Evolutionary conservation across 306 rosid genomes (phyloP).

Genomic region (Rubus parviflorus): DNA sequence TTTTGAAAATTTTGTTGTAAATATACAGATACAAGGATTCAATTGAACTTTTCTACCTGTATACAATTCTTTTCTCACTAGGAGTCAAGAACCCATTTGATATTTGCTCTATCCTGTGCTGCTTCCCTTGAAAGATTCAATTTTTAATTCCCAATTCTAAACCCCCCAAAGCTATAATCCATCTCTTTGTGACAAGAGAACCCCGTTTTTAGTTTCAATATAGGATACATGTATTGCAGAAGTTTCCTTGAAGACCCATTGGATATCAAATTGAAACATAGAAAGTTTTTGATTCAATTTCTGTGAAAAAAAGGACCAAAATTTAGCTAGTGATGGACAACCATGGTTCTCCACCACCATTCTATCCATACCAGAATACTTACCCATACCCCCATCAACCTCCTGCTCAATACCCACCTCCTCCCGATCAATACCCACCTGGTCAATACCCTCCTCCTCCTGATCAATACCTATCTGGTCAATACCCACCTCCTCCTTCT

Average conservation of each 20-base stretch:
- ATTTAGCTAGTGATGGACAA: slow-evolving; percentile 38
- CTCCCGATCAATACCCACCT: slow-evolving; percentile 18
- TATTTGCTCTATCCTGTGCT: no score
- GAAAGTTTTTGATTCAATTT: neutral
- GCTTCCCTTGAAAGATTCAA: neutral
- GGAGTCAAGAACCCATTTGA: neutral
- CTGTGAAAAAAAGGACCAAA: neutral
- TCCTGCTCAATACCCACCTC: slow-evolving; percentile 31
- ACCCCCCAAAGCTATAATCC: neutral
- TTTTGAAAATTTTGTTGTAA: neutral
- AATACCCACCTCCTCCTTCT: slow-evolving; percentile 17
- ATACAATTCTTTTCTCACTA: neutral
- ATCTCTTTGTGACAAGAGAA: neutral
- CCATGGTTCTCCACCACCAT: slow-evolving; percentile 45
- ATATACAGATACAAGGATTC: neutral
- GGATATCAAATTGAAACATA: neutral
- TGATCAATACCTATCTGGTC: slow-evolving; percentile 9
- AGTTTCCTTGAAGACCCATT: neutral
- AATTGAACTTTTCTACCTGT: neutral
- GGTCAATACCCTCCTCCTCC: slow-evolving; percentile 16
- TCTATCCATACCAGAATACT: slow-evolving; percentile 40
- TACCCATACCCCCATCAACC: slow-evolving; percentile 37
- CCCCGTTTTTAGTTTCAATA: neutral
- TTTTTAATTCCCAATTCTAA: neutral
- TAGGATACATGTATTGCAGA: slow-evolving; percentile 1